Evolutionary conservation across 2,329 filamentous ascomycete genomes (phyloP).

Genomic region (Pyricularia pennisetigena): DNA sequence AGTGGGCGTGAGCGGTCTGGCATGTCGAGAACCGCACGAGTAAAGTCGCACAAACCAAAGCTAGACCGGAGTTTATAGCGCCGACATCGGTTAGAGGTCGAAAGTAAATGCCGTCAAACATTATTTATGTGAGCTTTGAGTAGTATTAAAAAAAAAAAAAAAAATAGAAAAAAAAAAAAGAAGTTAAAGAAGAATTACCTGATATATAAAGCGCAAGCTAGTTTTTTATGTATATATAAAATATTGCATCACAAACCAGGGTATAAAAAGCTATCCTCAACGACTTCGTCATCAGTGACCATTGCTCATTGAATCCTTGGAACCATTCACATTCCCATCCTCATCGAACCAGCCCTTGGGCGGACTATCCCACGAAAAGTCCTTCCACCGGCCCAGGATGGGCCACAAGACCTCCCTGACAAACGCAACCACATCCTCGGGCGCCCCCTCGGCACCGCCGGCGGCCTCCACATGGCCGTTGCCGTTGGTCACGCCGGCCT

Average conservation of each 20-base stretch:
- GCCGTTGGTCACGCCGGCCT: slow-evolving; percentile 16
- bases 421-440: slow-evolving; percentile 14
- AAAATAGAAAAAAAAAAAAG: no score
- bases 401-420: slow-evolving; percentile 37
- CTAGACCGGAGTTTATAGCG: no score
- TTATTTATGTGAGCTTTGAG: background rate
- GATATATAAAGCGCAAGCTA: background rate
- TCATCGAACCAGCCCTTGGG: slow-evolving; percentile 15
- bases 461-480: background rate
- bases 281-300: background rate
- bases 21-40: no score
- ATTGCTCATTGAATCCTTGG: background rate
- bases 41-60: no score
- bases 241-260: background rate
- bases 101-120: background rate
- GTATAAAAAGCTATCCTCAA: background rate
- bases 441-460: background rate
- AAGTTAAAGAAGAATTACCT: background rate
- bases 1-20: no score
- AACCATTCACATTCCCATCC: background rate
- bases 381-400: slow-evolving; percentile 51
- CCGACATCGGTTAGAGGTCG: no score
- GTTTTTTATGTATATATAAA: background rate
- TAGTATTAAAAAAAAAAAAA: no score
- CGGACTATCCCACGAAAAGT: slow-evolving; percentile 38